Conservation (phyloP, 495 filamentous ascomycete genomes). For the Viridothelium virens region DNA sequence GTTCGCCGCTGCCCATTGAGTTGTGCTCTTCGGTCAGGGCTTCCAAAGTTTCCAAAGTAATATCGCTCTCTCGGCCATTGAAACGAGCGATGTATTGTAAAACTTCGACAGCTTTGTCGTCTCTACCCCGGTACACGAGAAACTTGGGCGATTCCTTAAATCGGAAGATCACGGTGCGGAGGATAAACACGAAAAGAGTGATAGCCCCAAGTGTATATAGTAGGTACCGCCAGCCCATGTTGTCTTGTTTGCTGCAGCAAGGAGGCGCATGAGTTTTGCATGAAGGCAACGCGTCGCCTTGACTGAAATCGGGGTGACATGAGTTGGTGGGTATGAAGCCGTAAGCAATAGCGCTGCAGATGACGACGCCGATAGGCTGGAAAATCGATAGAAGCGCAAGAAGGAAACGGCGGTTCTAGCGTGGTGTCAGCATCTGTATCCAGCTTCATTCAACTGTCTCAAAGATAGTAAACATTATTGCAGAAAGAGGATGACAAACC, state of each 20-base stretch:
- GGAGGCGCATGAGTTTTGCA: slow-evolving; percentile 31
- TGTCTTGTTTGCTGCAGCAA: slow-evolving; percentile 44
- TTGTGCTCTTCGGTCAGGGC: slow-evolving; percentile 29
- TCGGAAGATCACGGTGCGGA: slow-evolving; percentile 40
- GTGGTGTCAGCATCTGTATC: background rate
- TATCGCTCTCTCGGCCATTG: slow-evolving; percentile 33
- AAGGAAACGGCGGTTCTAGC: slow-evolving; percentile 39
- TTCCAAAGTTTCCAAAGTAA: slow-evolving; percentile 34
- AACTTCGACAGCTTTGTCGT: slow-evolving; percentile 38
- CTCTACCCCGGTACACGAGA: slow-evolving; percentile 38
- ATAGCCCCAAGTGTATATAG: slow-evolving; percentile 40
- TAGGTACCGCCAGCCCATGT: slow-evolving; percentile 51
- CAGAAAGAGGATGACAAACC: slow-evolving; percentile 15
- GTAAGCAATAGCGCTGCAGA: slow-evolving; percentile 42
- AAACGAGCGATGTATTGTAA: slow-evolving; percentile 37
- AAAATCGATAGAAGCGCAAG: slow-evolving; percentile 44
- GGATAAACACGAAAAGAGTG: slow-evolving; percentile 39
- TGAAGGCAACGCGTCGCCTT: slow-evolving; percentile 29
- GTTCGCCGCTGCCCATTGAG: slow-evolving; percentile 15
- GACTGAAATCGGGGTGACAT: slow-evolving; percentile 34
- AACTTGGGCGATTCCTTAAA: slow-evolving; percentile 45
- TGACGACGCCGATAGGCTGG: slow-evolving; percentile 43
- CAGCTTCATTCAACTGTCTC: too few relatives aligned
- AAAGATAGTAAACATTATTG: too few relatives aligned
- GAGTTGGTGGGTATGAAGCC: slow-evolving; percentile 39